A percentile compares a stretch with the other conserved stretches of the same genome.
Conservation (phyloP, 2,329 filamentous ascomycete species). For the Arthroderma sp. region DNA sequence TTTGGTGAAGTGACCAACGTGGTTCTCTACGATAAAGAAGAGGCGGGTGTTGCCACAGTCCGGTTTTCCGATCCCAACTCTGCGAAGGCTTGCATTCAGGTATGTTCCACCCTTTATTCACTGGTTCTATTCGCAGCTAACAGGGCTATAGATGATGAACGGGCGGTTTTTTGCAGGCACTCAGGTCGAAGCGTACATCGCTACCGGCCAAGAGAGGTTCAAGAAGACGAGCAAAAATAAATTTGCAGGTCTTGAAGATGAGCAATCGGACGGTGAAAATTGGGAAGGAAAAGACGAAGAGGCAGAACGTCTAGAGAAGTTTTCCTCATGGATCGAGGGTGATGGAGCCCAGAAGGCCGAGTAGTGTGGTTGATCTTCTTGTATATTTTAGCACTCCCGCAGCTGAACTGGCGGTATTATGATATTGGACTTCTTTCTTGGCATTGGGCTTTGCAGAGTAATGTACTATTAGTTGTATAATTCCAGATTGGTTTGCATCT, state of each 20-base stretch:
- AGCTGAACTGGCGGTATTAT: no score
- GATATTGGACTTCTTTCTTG: no score
- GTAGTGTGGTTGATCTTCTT: background rate
- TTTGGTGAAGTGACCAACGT: constrained; percentile 82
- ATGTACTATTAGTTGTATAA: no score
- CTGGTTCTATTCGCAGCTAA: background rate
- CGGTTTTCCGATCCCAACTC: constrained; percentile 61
- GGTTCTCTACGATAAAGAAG: constrained; percentile 75
- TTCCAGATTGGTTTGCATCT: no score
- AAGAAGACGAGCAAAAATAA: constrained; percentile 47
- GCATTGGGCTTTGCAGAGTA: no score
- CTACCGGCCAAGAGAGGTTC: constrained; percentile 60
- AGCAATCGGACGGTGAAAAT: constrained; percentile 30
- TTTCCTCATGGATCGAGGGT: constrained; percentile 33
- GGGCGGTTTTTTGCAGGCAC: constrained; percentile 67
- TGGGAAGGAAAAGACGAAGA: constrained; percentile 32
- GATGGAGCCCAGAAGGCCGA: constrained; percentile 4
- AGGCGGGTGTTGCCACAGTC: constrained; percentile 72
- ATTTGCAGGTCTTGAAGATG: constrained; percentile 28
- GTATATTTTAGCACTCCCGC: no score
- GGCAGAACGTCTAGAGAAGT: constrained; percentile 32
- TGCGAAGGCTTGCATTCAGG: constrained; percentile 55
- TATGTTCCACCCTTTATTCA: constrained; percentile 12
- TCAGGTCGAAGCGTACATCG: constrained; percentile 56
- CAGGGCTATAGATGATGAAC: constrained; percentile 47